Conservation (phyloP, 371 early-diverging fungal genomes). For the Gilbertella persicaria region DNA sequence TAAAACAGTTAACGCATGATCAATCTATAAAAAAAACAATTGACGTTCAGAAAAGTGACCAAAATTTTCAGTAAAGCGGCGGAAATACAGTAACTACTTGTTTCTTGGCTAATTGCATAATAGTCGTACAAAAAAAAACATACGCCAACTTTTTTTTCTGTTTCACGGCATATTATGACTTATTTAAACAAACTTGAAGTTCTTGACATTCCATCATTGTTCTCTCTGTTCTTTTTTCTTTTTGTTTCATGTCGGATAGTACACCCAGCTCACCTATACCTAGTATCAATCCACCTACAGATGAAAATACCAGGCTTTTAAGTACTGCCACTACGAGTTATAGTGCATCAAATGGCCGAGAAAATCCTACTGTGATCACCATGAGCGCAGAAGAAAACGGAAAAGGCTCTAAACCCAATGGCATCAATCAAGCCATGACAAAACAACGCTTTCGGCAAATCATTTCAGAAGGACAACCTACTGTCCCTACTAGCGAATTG, state of each 20-base stretch:
- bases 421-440: not conserved
- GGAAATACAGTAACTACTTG: not conserved
- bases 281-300: not conserved
- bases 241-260: not conserved
- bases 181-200: too few relatives aligned
- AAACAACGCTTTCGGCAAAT: not conserved
- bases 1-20: not conserved
- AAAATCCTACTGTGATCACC: not conserved
- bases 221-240: not conserved
- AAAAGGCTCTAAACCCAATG: not conserved
- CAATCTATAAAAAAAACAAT: not conserved
- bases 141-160: too few relatives aligned
- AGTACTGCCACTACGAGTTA: not conserved
- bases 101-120: too few relatives aligned
- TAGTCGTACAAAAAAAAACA: too few relatives aligned
- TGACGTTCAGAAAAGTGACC: slow-evolving; percentile 6
- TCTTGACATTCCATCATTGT: too few relatives aligned
- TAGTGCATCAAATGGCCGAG: not conserved
- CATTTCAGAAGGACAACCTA: slow-evolving; percentile 14
- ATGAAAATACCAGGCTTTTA: not conserved
- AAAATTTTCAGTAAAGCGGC: not conserved
- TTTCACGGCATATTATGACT: too few relatives aligned
- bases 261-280: not conserved
- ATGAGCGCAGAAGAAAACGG: not conserved
- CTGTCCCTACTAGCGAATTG: slow-evolving; percentile 25